phyloP scores from a whole-genome alignment of 352 stramenopile species.

The Globisporangium irregulare region DNA sequence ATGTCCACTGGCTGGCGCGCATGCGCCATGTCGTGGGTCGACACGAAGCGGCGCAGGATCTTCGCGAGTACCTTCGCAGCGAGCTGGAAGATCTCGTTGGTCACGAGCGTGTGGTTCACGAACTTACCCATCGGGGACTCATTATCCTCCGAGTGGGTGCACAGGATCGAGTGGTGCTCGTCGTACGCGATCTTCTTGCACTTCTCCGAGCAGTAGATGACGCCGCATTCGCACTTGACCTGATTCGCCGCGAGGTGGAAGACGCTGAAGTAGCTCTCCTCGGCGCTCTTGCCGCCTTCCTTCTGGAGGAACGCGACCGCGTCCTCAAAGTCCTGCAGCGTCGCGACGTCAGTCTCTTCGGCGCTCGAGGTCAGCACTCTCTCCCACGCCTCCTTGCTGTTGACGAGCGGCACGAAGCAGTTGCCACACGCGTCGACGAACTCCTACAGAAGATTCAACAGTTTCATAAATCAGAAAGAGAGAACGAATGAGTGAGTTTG shows the following conservation, averaged over 20 bases:
- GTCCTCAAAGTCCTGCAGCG: slow-evolving; percentile 47
- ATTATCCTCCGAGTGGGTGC: slow-evolving; percentile 43
- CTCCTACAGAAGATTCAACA: slow-evolving; percentile 25
- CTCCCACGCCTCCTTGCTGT: slow-evolving; percentile 57
- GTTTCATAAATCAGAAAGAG: slow-evolving; percentile 15
- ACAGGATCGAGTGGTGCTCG: slow-evolving; percentile 83
- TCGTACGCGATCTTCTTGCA: slow-evolving; percentile 67
- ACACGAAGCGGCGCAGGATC: slow-evolving; percentile 59
- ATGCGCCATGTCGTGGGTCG: slow-evolving; percentile 47
- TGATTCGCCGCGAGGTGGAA: slow-evolving; percentile 54
- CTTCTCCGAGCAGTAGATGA: slow-evolving; percentile 82
- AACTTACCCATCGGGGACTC: slow-evolving; percentile 75
- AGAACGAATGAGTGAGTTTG: not conserved
- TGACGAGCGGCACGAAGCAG: slow-evolving; percentile 75
- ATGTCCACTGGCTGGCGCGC: slow-evolving; percentile 70
- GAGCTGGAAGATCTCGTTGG: slow-evolving; percentile 94
- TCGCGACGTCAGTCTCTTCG: slow-evolving; percentile 44
- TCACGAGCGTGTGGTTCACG: slow-evolving; percentile 76
- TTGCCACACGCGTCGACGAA: slow-evolving; percentile 78
- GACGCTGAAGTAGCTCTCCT: slow-evolving; percentile 73
- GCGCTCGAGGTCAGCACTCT: slow-evolving; percentile 38
- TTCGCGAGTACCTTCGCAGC: slow-evolving; percentile 85
- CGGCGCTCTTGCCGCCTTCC: slow-evolving; percentile 53
- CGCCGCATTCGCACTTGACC: slow-evolving; percentile 66
- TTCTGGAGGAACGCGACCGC: slow-evolving; percentile 64